Percentiles rank a stretch among this genome's conserved stretches.
These are phyloP conservation scores for Aspergillus hancockii DNA, from an alignment of 495 filamentous ascomycete species.

Conservation along the genomic window DNA sequence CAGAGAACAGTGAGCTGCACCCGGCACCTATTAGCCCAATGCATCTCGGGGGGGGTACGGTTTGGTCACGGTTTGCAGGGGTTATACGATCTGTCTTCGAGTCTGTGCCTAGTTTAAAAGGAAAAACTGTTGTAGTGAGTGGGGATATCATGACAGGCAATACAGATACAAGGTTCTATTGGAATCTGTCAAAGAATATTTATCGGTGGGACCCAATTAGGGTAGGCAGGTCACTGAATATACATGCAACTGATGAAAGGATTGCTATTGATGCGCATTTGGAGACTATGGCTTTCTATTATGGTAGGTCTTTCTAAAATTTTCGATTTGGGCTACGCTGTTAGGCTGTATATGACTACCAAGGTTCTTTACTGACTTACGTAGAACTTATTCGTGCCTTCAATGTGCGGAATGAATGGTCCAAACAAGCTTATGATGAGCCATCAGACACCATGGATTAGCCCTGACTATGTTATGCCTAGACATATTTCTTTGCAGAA, in stretches of 20 bases:
- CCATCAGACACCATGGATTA: not conserved
- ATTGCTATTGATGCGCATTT: conserved; percentile 58
- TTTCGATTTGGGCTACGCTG: conserved; percentile 7
- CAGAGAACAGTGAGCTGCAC: conserved; percentile 36
- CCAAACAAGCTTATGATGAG: not conserved
- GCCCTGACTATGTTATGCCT: not conserved
- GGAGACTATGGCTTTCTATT: conserved; percentile 60
- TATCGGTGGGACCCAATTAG: conserved; percentile 62
- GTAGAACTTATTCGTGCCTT: conserved; percentile 44
- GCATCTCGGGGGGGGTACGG: conserved; percentile 36
- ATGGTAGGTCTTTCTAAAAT: conserved; percentile 50
- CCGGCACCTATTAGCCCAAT: conserved; percentile 67
- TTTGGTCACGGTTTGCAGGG: conserved; percentile 58
- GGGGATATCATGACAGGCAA: conserved; percentile 77
- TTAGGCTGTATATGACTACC: not conserved
- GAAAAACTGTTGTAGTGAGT: conserved; percentile 60
- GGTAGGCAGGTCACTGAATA: conserved; percentile 43
- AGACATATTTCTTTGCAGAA: too few relatives aligned
- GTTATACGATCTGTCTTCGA: conserved; percentile 65
- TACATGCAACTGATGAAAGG: conserved; percentile 66
- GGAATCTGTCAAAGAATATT: conserved; percentile 65
- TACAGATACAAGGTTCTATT: conserved; percentile 73
- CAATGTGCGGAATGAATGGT: conserved; percentile 27
- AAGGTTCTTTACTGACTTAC: not conserved
- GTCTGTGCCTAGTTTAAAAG: conserved; percentile 37